A percentile compares a stretch with the other conserved stretches of the same genome.
phyloP scores from a whole-genome alignment of 768 basidiomycete species.

The Tricholoma flavovirens region DNA sequence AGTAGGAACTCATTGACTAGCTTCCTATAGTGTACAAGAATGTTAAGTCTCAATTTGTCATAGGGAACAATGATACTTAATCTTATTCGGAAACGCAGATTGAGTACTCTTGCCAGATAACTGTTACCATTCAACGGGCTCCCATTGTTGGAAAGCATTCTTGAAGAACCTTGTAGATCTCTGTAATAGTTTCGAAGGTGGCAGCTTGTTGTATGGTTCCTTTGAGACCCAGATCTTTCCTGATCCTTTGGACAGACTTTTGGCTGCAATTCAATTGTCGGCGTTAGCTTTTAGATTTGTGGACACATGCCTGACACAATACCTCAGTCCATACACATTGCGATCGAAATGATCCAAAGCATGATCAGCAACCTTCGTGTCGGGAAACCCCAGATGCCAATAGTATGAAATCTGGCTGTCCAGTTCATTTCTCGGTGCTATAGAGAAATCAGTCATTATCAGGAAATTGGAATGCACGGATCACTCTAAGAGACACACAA shows the following conservation, averaged over 20 bases:
- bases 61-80: not conserved
- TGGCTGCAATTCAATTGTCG: not conserved
- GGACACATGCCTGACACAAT: not conserved
- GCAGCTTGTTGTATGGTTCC: conserved; percentile 5
- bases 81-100: conserved; percentile 16
- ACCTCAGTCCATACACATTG: conserved; percentile 9
- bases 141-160: conserved; percentile 14
- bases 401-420: conserved; percentile 5
- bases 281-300: not conserved
- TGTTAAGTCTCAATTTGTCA: not conserved
- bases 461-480: not conserved
- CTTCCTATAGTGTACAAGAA: not conserved
- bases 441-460: not conserved
- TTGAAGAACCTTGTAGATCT: conserved; percentile 1
- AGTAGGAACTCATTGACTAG: conserved; percentile 1
- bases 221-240: conserved; percentile 2
- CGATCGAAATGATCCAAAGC: conserved; percentile 4
- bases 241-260: not conserved
- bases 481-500: not conserved
- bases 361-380: conserved; percentile 9
- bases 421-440: conserved; percentile 4
- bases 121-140: conserved; percentile 12
- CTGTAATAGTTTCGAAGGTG: conserved; percentile 1
- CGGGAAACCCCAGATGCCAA: conserved; percentile 8
- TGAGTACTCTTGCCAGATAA: conserved; percentile 9